A percentile compares a stretch with the other conserved stretches of the same genome.
Evolutionary conservation across 2,329 filamentous ascomycete genomes (phyloP).

Genomic region (Diaporthe aspalathi): DNA sequence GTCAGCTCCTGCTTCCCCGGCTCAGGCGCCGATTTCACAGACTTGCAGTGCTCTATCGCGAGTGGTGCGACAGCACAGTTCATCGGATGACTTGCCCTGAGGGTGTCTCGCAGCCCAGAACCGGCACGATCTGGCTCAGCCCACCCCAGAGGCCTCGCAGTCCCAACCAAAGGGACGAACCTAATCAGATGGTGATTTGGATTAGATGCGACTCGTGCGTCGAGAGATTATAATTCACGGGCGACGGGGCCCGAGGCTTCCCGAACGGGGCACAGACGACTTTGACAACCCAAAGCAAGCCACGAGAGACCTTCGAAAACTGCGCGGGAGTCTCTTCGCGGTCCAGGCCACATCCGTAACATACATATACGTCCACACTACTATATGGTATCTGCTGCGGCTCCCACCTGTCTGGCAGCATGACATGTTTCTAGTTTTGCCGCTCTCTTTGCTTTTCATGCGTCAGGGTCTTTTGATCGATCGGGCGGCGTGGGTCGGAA

Average conservation of each 20-base stretch:
- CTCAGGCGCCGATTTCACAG: not conserved
- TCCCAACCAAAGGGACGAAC: not conserved
- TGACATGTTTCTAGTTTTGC: slow-evolving; percentile 9
- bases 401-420: not conserved
- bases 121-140: too few relatives aligned
- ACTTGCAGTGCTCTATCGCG: not conserved
- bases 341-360: slow-evolving; percentile 12
- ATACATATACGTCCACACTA: not conserved
- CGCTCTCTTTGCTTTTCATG: slow-evolving; percentile 15
- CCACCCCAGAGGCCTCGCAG: slow-evolving; percentile 5
- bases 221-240: not conserved
- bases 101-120: not conserved
- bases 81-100: slow-evolving; percentile 14
- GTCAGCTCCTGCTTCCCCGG: not conserved
- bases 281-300: not conserved
- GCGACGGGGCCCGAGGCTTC: not conserved
- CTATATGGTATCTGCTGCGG: too few relatives aligned
- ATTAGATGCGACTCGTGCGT: slow-evolving; percentile 12
- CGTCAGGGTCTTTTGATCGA: not conserved
- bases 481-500: not conserved
- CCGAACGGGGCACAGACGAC: not conserved
- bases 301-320: not conserved
- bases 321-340: not conserved
- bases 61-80: slow-evolving; percentile 15
- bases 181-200: slow-evolving; percentile 1